phyloP scores from a whole-genome alignment of 768 basidiomycete species.

The Leucosporidium creatinivorum region DNA sequence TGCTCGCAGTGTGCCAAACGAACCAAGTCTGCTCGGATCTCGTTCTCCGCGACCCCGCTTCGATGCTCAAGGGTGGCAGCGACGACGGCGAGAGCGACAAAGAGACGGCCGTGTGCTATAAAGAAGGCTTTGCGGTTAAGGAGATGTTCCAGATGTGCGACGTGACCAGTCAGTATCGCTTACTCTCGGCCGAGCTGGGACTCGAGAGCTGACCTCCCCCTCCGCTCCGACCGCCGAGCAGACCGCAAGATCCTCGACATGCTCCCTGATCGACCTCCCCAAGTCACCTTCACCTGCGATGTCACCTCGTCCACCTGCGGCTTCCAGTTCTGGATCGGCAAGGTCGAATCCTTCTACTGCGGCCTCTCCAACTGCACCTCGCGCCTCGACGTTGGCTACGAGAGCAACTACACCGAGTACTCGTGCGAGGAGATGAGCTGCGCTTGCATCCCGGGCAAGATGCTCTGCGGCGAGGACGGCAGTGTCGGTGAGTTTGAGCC shows the following conservation, averaged over 20 bases:
- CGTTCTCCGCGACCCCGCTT: slow-evolving; percentile 45
- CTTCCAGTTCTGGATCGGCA: slow-evolving; percentile 97
- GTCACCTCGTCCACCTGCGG: slow-evolving; percentile 58
- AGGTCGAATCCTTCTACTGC: slow-evolving; percentile 94
- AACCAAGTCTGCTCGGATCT: slow-evolving; percentile 74
- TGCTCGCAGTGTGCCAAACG: slow-evolving; percentile 67
- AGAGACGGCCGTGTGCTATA: slow-evolving; percentile 86
- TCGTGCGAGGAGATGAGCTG: slow-evolving; percentile 77
- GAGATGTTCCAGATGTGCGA: slow-evolving; percentile 96
- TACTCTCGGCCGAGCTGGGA: neutral
- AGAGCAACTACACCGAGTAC: slow-evolving; percentile 67
- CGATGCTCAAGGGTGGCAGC: slow-evolving; percentile 36
- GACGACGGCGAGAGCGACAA: slow-evolving; percentile 61
- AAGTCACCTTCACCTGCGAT: slow-evolving; percentile 93
- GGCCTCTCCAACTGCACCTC: slow-evolving; percentile 64
- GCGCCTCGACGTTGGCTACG: slow-evolving; percentile 49
- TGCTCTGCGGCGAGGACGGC: slow-evolving; percentile 92
- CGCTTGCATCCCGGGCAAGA: slow-evolving; percentile 83
- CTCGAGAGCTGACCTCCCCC: neutral
- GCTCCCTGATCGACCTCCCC: slow-evolving; percentile 83
- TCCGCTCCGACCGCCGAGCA: slow-evolving; percentile 39
- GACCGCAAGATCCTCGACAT: slow-evolving; percentile 91
- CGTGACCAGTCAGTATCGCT: slow-evolving; percentile 71
- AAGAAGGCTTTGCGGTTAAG: slow-evolving; percentile 84
- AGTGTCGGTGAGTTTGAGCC: slow-evolving; percentile 44